Base-by-base conservation (phyloP, 257 asterid genomes). In the Paulownia fortunei region DNA sequence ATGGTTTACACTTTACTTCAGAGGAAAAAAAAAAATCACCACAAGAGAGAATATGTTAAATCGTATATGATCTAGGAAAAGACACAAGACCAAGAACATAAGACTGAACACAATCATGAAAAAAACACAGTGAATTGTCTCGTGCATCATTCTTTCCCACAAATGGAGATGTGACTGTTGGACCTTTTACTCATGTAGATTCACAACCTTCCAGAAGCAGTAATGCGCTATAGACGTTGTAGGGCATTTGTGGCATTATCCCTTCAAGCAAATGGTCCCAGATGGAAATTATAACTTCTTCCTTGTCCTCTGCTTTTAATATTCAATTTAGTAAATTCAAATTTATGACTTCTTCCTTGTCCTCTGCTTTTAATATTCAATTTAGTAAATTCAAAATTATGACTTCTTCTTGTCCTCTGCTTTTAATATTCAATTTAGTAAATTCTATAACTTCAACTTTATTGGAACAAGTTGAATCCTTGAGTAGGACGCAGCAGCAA, bases 141-240 rank as follows among this genome's bases (percentile, higher is more conserved):
- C 26, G 21, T 49, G 56, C 56, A 42, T 68, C 58, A 44, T 26
- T 46, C 73, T 21, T 73, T 24, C 70, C 27, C 21, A 37, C 18
- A 73, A 30, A 21, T 11, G 32, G 41, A 37, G 30, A 58, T 58
- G 36, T 9, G 60, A 54, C 44, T 47, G n/a, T 26, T 44, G 47
- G 60, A 27, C 21, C 60, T 13, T 49, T 15, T 47, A 27, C n/a
- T 47, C 54, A 11, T 6, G 44, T 13, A 46, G n/a, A 69, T 47
- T 69, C n/a, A 46, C 30, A 47, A 16, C 61, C 61, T 41, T 66
- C 55, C 74, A 13, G 27, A 69, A 26, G 44, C 46, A 69, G 32
- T 67, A 6, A 12, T 44, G 58, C 39, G 12, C 6, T 67, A 42
- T 21, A 32, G 47, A 24, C 26, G 8, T 30, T 44, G 47, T 13